These are phyloP conservation scores for Paecilomyces sp. DNA, from an alignment of 2,329 filamentous ascomycete species.

Conservation along the genomic window DNA sequence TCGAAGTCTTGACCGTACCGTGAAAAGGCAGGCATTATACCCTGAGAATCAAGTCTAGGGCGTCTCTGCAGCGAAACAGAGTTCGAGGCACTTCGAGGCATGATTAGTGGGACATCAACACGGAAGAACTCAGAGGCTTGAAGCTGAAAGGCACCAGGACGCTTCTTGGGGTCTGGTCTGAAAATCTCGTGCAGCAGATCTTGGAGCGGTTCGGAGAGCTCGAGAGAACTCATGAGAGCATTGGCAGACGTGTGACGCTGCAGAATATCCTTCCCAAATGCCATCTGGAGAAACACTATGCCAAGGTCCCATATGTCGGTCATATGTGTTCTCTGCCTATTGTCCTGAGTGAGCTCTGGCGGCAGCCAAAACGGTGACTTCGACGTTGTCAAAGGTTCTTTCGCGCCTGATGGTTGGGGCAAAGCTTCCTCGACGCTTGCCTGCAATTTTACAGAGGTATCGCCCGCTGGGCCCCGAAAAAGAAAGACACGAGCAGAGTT, in stretches of 20 bases:
- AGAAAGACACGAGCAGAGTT: conserved; percentile 74
- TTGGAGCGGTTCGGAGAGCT: conserved; percentile 66
- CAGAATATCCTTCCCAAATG: conserved; percentile 73
- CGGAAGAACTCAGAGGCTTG: conserved; percentile 47
- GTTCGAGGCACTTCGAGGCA: conserved; percentile 35
- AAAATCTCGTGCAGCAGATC: conserved; percentile 82
- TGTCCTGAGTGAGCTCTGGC: conserved; percentile 63
- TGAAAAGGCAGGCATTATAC: conserved; percentile 51
- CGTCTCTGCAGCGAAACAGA: conserved; percentile 42
- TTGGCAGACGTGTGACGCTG: conserved; percentile 73
- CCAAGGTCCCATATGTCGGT: conserved; percentile 95
- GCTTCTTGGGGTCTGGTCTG: conserved; percentile 72
- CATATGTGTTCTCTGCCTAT: conserved; percentile 55
- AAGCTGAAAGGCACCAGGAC: conserved; percentile 72
- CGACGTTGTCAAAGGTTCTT: conserved; percentile 45
- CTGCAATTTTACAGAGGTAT: conserved; percentile 55
- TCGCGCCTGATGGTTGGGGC: conserved; percentile 40
- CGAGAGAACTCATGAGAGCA: conserved; percentile 62
- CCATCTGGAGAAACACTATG: conserved; percentile 86
- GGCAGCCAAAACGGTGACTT: conserved; percentile 78
- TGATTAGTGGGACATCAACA: conserved; percentile 29
- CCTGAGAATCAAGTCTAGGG: conserved; percentile 57
- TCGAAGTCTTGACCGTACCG: conserved; percentile 86
- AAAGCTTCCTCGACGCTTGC: conserved; percentile 44
- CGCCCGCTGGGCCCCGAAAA: conserved; percentile 60